Percentiles rank a stretch among this genome's conserved stretches.
Conservation (phyloP, 345 rosid genomes). For the Mallotus nudiflorus region DNA sequence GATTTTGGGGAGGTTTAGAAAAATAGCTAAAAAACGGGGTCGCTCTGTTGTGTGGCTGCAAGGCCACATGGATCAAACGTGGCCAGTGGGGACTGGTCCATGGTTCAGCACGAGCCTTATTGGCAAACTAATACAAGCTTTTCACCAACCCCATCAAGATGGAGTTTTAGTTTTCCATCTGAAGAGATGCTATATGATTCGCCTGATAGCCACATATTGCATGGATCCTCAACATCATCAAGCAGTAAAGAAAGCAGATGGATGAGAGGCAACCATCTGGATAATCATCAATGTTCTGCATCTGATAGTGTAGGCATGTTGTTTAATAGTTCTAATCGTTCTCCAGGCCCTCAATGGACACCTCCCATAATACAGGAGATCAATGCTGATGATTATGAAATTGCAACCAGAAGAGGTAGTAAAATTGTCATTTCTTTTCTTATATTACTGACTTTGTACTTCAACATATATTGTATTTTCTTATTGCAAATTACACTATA, state of each 20-base stretch:
- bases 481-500: background rate
- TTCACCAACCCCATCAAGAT: slow-evolving; percentile 58
- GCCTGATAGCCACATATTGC: too few relatives aligned
- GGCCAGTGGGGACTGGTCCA: slow-evolving; percentile 53
- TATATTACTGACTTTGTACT: background rate
- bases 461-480: background rate
- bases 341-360: slow-evolving; percentile 56
- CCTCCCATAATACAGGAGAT: slow-evolving; percentile 58
- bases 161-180: slow-evolving; percentile 48
- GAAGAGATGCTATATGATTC: slow-evolving; percentile 19
- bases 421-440: background rate
- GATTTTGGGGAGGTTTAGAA: slow-evolving; percentile 21
- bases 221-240: slow-evolving; percentile 57
- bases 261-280: slow-evolving; percentile 37
- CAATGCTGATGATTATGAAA: slow-evolving; percentile 40
- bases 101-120: slow-evolving; percentile 53
- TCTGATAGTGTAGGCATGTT: slow-evolving; percentile 41
- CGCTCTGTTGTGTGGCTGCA: slow-evolving; percentile 75
- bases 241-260: slow-evolving; percentile 51
- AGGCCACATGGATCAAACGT: slow-evolving; percentile 67
- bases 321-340: slow-evolving; percentile 43
- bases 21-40: slow-evolving; percentile 76
- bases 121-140: slow-evolving; percentile 63
- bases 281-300: slow-evolving; percentile 32
- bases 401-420: slow-evolving; percentile 48